These are phyloP conservation scores for Fusarium haematococcum DNA, from an alignment of 2,329 filamentous ascomycete species.

Conservation along the genomic window DNA sequence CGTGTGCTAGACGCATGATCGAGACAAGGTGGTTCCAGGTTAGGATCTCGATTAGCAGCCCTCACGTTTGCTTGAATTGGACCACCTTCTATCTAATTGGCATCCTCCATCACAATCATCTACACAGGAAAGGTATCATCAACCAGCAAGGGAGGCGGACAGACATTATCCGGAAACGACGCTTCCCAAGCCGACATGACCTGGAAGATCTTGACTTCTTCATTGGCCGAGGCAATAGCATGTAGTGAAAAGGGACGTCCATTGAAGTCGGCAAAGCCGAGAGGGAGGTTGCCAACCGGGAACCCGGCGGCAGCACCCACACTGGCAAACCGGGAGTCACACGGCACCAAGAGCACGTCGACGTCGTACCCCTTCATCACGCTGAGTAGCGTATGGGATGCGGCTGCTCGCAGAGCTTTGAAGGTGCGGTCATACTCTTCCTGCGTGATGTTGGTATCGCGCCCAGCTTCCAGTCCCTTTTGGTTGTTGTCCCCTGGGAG, in stretches of 20 bases:
- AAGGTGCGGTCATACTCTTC: not conserved
- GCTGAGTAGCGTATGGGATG: not conserved
- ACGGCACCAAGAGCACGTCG: not conserved
- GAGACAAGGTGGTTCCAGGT: not conserved
- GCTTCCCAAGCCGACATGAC: not conserved
- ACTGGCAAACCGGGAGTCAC: not conserved
- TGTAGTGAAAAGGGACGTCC: not conserved
- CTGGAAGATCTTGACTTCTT: not conserved
- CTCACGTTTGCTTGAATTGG: not conserved
- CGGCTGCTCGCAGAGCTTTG: not conserved
- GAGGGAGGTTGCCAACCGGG: not conserved
- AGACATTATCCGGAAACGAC: not conserved
- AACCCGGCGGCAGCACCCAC: not conserved
- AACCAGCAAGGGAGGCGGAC: not conserved
- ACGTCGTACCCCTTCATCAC: not conserved
- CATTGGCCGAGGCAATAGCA: not conserved
- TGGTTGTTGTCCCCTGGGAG: not conserved
- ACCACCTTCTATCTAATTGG: not conserved
- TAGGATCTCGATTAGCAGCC: too few relatives aligned
- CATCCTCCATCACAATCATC: not conserved
- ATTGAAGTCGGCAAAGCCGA: not conserved
- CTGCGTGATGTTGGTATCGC: not conserved
- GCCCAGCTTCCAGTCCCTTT: not conserved
- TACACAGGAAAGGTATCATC: not conserved
- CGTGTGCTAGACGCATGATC: not conserved